Evolutionary conservation across 2,329 filamentous ascomycete genomes (phyloP), one percentile per base, ranked within the genome.

Genomic region (Aspergillus latus): DNA sequence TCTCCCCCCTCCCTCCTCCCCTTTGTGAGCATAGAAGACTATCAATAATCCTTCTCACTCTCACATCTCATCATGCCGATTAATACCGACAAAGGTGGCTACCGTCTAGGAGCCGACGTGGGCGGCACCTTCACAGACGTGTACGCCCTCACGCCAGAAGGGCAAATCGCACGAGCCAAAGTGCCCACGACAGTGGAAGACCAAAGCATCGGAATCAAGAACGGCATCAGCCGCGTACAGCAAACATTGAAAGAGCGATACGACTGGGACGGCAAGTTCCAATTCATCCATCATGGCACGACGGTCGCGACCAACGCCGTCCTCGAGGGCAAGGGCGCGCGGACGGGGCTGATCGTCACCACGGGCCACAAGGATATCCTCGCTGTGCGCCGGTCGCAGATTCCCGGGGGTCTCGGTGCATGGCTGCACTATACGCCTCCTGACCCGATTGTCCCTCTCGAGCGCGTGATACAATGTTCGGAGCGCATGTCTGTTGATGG

Each of bases 261-360:
- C 57, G 59, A 61, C 58, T 79, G 75, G 75, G 66, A 72, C 1
- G 77, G 76, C n/a, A 72, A 71, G 44, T 80, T 80, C 58, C 71
- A 76, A 21, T 78, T 76, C 60, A 77, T 81, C 48, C 78, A 81
- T 49, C 78, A 81, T 62, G 78, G 78, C 7, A 80, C 78, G 0
- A 80, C 78, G 1, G 76, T 76, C 9, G 78, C 74, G 1, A 81
- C 78, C 1, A 81, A 80, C 61, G 78, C 78, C 4, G 76, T 81
- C 16, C 69, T 81, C 2, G 78, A 81, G 60, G 76, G 75, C 21
- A 80, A 81, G 58, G 79, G 79, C 28, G 77, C 75, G n/a, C 75
- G 74, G 30, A 73, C 78, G 1, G 78, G 72, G 1, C 67, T 81
- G 1, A 67, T 81, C 30, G 76, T 80, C 10, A 81, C 79, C 0